Evolutionary conservation across 2,329 filamentous ascomycete genomes (phyloP), one percentile per base, ranked within the genome.

Genomic region (Fusarium longipes): DNA sequence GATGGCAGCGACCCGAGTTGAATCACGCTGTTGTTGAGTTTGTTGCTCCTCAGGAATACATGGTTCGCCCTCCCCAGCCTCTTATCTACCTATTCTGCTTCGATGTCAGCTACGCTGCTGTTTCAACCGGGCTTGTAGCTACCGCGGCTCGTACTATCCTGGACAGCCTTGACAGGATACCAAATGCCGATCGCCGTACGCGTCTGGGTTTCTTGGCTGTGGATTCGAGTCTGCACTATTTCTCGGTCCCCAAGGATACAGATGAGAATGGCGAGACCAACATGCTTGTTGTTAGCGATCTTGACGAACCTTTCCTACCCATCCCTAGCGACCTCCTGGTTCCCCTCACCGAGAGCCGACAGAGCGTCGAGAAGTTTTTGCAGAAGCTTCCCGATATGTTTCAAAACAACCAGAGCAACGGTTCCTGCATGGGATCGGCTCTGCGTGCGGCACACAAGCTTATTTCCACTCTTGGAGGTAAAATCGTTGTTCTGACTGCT

Each of bases 1-100:
- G 96, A 76, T 97, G 96, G 91, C 90, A 96, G 78, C 87, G 96
- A 72, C 87, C 93, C 36, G 96, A 99, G 77, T 84, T 99, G 63
- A 99, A 99, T 81, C 91, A 97, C 77, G 87, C 93, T n/a, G 93
- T 98, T 33, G 94, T 97, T 63, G 96, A 99, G 76, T 99, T 97
- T 76, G 92, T 99, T 70, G 96, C 96, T 14, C 96, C 96, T 3
- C 96, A 99, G 79, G 96, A 99, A 80, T 99, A 99, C 81, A 99
- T 99, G 96, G 96, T 99, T 33, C 91, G 96, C 63, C 94, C 96
- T 57, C 96, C 96, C 42, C 95, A 97, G 80, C 96, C 96, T 36
- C 84, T 98, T 36, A 95, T 97, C 36, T 98, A 98, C 77, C 86
- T 97, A 15, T 98, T 98, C 86, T 84, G 97, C 72, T 93, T 98